Conservation (phyloP, 495 filamentous ascomycete genomes). For the Alectoria sarmentosa region DNA sequence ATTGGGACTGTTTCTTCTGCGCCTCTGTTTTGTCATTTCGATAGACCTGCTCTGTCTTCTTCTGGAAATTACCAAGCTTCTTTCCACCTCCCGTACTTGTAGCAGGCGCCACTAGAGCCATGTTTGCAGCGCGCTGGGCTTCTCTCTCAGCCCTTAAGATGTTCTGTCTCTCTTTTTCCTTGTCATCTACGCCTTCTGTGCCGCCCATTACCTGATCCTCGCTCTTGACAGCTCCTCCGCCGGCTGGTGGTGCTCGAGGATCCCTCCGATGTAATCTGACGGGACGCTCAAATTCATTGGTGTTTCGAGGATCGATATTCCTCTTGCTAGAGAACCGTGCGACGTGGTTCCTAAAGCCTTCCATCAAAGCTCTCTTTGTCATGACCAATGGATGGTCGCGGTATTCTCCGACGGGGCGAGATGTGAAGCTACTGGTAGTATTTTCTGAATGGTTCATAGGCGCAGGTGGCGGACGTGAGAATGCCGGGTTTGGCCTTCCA, state of each 20-base stretch:
- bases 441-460: slow-evolving; percentile 28
- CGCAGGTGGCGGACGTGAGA: slow-evolving; percentile 8
- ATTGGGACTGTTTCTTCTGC: slow-evolving; percentile 65
- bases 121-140: slow-evolving; percentile 70
- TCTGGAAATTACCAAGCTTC: slow-evolving; percentile 51
- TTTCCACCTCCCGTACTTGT: slow-evolving; percentile 49
- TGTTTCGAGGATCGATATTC: slow-evolving; percentile 62
- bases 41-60: slow-evolving; percentile 59
- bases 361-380: slow-evolving; percentile 70
- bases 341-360: slow-evolving; percentile 79
- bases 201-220: slow-evolving; percentile 40
- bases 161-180: slow-evolving; percentile 66
- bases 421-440: slow-evolving; percentile 53
- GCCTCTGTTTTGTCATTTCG: slow-evolving; percentile 80
- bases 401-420: slow-evolving; percentile 44
- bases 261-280: slow-evolving; percentile 85
- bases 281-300: slow-evolving; percentile 77
- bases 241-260: slow-evolving; percentile 57
- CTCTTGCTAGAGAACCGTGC: slow-evolving; percentile 64
- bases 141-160: slow-evolving; percentile 68
- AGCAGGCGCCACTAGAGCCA: slow-evolving; percentile 81
- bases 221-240: slow-evolving; percentile 43
- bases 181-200: slow-evolving; percentile 46
- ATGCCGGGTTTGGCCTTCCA: slow-evolving; percentile 15
- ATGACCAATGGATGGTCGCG: slow-evolving; percentile 66